A percentile compares a stretch with the other conserved stretches of the same genome.
Evolutionary conservation across 306 rosid species (phyloP).

Genomic region (Prunus mira): DNA sequence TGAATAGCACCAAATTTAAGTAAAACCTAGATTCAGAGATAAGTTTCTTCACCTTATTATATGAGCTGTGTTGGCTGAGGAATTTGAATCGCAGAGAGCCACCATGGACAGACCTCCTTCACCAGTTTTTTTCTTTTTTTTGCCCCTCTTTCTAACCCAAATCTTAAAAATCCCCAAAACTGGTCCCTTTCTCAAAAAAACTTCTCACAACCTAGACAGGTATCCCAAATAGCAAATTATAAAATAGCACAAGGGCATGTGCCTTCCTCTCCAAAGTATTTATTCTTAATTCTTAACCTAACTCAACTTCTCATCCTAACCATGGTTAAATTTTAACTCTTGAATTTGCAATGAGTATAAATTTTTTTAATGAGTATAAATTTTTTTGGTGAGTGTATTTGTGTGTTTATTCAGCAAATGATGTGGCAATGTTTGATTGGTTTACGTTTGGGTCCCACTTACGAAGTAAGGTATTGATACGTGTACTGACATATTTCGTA

Average conservation of each 20-base stretch:
- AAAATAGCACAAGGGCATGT: not conserved
- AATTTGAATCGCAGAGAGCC: slow-evolving; percentile 31
- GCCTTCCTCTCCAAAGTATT: slow-evolving; percentile 2
- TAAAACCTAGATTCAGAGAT: slow-evolving; percentile 5
- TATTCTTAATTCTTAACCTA: not conserved
- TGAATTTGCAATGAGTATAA: slow-evolving; percentile 1
- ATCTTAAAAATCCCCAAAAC: slow-evolving; percentile 28
- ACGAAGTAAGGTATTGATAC: not conserved
- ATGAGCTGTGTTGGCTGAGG: slow-evolving; percentile 8
- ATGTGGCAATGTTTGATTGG: not conserved
- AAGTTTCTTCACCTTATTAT: slow-evolving; percentile 7
- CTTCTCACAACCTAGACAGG: slow-evolving; percentile 4
- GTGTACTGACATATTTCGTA: not conserved
- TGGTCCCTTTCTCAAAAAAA: slow-evolving; percentile 23
- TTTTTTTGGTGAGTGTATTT: not conserved
- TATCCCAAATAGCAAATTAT: slow-evolving; percentile 6
- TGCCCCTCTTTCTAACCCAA: slow-evolving; percentile 19
- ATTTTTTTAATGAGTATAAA: not conserved
- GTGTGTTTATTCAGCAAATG: not conserved
- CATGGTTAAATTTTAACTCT: slow-evolving; percentile 19
- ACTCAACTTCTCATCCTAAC: slow-evolving; percentile 12
- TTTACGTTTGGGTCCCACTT: not conserved
- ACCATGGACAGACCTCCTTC: slow-evolving; percentile 29
- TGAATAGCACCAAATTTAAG: not conserved
- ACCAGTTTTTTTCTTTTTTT: slow-evolving; percentile 22